Evolutionary conservation across 108 stramenopile genomes (phyloP), one percentile per base, ranked within the genome.

Genomic region (Cyclotella distinguenda): DNA sequence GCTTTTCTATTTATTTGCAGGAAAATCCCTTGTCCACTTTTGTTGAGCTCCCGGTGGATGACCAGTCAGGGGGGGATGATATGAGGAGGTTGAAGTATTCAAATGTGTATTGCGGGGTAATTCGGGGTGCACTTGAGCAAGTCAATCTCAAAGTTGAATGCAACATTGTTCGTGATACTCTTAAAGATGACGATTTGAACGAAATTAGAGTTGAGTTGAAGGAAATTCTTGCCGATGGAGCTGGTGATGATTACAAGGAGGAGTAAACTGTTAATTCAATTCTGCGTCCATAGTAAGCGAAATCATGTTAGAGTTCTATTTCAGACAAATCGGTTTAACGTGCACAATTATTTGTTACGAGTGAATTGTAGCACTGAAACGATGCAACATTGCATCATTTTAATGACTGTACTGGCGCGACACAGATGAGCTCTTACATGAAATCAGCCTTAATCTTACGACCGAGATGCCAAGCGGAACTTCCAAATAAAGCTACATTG

Each of bases 21-120:
- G 95, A 97, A 26, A 98, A 98, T 81, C 97, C 97, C 8, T 74
- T 98, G 27, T 67, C 76, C 51, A 79, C 95, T 6, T 97, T 97
- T 83, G 97, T 98, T 49, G 97, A 97, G 55, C 77, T 97, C 21
- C 97, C 97, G 48, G 71, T 27, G 16, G 79, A 60, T 18, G 66
- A 69, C 22, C 70, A 60, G 43, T 50, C 55, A 8, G 62, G 68
- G 19, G 75, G 74, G 6, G 72, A 67, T 31, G 86, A 90, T 71
- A 55, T 72, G 15, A 63, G 69, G 23, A 73, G 72, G 15, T 73
- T 98, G 56, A 74, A 90, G 42, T 97, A 99, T 68, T 87, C 79
- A 1, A 94, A 95, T 64, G 31, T 99, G 32, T 87, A 95, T 30
- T 95, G 94, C 67, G 98, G 98, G 0, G 82, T 96, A 11, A 82